Conservation (phyloP, 2,329 filamentous ascomycete species). For the Cladorrhinum sp. region DNA sequence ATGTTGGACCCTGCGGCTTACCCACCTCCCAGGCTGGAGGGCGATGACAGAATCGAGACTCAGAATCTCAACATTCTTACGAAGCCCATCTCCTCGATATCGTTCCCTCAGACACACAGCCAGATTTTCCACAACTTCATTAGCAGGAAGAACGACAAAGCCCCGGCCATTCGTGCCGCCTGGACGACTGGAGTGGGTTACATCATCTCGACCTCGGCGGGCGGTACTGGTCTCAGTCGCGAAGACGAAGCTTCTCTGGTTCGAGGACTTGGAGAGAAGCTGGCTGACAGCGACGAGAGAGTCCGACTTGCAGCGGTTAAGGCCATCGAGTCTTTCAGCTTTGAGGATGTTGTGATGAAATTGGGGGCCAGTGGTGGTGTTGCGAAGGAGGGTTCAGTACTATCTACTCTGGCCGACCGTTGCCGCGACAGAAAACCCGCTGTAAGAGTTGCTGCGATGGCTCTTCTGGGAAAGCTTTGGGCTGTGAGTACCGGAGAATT, state of each 20-base stretch:
- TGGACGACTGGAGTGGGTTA: slow-evolving; percentile 84
- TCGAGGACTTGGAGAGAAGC: slow-evolving; percentile 70
- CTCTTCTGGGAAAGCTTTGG: slow-evolving; percentile 81
- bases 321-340: slow-evolving; percentile 75
- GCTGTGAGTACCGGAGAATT: slow-evolving; percentile 89
- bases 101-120: slow-evolving; percentile 80
- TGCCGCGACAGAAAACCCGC: slow-evolving; percentile 80
- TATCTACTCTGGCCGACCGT: slow-evolving; percentile 79
- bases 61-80: slow-evolving; percentile 64
- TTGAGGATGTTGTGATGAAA: slow-evolving; percentile 77
- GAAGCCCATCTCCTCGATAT: slow-evolving; percentile 80
- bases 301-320: slow-evolving; percentile 88
- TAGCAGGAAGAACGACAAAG: slow-evolving; percentile 82
- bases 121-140: slow-evolving; percentile 81
- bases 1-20: slow-evolving; percentile 78
- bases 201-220: slow-evolving; percentile 87
- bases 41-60: slow-evolving; percentile 48
- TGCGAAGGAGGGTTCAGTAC: slow-evolving; percentile 70
- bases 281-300: slow-evolving; percentile 85
- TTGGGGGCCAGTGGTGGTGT: slow-evolving; percentile 74
- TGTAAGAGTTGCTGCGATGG: slow-evolving; percentile 85
- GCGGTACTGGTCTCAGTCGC: slow-evolving; percentile 80
- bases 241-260: slow-evolving; percentile 78
- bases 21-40: slow-evolving; percentile 67
- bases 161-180: slow-evolving; percentile 72